These are phyloP conservation scores for Candida methanosorbosa DNA, from an alignment of 805 yeast species.

Conservation along the genomic window DNA sequence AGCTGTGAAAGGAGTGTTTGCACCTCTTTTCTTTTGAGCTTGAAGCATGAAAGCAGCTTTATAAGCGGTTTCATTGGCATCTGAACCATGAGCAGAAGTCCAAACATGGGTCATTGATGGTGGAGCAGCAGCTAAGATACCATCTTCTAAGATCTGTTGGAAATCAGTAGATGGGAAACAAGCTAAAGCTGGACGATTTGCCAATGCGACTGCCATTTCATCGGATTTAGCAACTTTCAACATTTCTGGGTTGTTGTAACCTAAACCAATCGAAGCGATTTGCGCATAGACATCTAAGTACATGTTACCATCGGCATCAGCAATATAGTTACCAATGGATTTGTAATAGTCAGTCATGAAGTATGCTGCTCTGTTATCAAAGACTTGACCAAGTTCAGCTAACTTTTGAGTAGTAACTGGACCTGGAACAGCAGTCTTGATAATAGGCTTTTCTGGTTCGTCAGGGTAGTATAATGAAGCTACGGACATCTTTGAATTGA, in stretches of 20 bases:
- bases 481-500: slow-evolving; percentile 16
- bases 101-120: slow-evolving; percentile 50
- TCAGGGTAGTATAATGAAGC: slow-evolving; percentile 29
- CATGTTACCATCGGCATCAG: slow-evolving; percentile 56
- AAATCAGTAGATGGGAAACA: slow-evolving; percentile 55
- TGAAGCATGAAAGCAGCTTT: slow-evolving; percentile 65
- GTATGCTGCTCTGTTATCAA: slow-evolving; percentile 55
- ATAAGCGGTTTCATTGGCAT: slow-evolving; percentile 63
- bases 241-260: slow-evolving; percentile 62
- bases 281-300: slow-evolving; percentile 63
- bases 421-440: slow-evolving; percentile 40
- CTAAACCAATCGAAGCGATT: slow-evolving; percentile 62
- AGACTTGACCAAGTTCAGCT: slow-evolving; percentile 34
- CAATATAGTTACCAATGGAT: slow-evolving; percentile 56
- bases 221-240: slow-evolving; percentile 49
- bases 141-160: slow-evolving; percentile 35
- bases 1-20: slow-evolving; percentile 28
- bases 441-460: slow-evolving; percentile 40
- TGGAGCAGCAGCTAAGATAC: slow-evolving; percentile 55
- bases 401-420: slow-evolving; percentile 31
- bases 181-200: slow-evolving; percentile 63
- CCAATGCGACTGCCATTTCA: slow-evolving; percentile 55
- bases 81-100: slow-evolving; percentile 62
- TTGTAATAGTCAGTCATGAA: slow-evolving; percentile 58
- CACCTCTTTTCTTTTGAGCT: slow-evolving; percentile 39